Base-by-base conservation (phyloP, 352 stramenopile genomes). In the Phytopythium ostracodes region DNA sequence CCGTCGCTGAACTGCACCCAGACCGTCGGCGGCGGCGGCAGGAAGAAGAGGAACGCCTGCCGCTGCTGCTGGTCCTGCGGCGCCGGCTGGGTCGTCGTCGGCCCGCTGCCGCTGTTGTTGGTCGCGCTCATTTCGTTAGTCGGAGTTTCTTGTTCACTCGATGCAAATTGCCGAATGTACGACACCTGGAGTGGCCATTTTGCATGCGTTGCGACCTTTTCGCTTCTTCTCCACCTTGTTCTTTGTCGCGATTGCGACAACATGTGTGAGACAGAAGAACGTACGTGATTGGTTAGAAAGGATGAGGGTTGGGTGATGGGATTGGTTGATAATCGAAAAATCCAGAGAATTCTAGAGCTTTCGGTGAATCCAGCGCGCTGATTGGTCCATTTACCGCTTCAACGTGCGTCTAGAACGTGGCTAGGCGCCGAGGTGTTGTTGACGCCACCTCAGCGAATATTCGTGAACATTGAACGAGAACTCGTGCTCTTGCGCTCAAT, bases 1-100 rank as follows among this genome's bases (percentile, higher is more conserved):
- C 82, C 80, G 55, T 89, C 69, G 35, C 73, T 67, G 40, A 92
- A 81, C 56, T 89, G 78, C 52, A 92, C 59, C 57, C 65, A 84
- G 55, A 88, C 51, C 1, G 82, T 89, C 57, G 86, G 75, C 33
- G 82, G 80, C 38, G 81, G 76, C 24, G 77, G 79, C 12, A 89
- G 60, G 57, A 88, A 65, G 67, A 89, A 89, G 49, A 82, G 40
- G 56, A 82, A 69, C 57, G 63, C 63, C 25, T 56, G 63, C 38
- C 70, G 58, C 25, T 50, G 62, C 29, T 70, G 49, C 42, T 44
- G 27, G 11, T 27, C 36, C 9, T 38, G 43, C 10, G 59, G 40
- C 17, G 52, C 50, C 14, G 69, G 56, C 53, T 66, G 62, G 11
- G 67, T 36, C 25, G 65, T 56, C 24, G 64, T 72, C 24, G 68